Base-by-base conservation (phyloP, 2,329 filamentous ascomycete species). In the Aureobasidium uvarum region DNA sequence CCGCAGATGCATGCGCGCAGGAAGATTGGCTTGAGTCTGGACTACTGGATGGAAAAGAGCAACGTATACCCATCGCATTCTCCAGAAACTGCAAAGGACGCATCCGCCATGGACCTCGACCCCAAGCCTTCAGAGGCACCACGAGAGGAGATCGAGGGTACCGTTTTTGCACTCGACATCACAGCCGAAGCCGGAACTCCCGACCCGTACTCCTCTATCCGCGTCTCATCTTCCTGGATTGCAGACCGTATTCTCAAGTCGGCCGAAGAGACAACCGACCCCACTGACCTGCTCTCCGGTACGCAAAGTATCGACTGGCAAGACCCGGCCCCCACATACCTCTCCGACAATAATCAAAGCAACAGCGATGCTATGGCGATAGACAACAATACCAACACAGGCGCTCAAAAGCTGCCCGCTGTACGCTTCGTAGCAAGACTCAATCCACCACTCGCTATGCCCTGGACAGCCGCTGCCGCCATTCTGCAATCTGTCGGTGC, bases 371-470 rank as follows among this genome's bases (percentile, higher is more conserved):
- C 81, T 11, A 85, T 87, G 76, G 81, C 84, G 50, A 75, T 85
- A 58, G 78, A 86, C 39, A 80, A 82, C n/a, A 79, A 66, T 70
- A n/a, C 60, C n/a, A 52, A 36, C 13, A n/a, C 46, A 13, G 79
- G 81, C 1, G 33, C 23, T 5, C 69, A 72, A 45, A 86, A 86
- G 67, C 80, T 89, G 5, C 89, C 89, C 4, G 86, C 91, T 62
- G 86, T 91, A 66, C 85, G 88, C 69, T 95, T 95, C 74, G 84
- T 88, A 50, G 90, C 89, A 2, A 85, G 84, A 13, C 87, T 95
- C 62, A 85, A 91, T 65, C 91, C 91, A 1, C 89, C 91, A 0
- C 77, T 96, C 11, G 82, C 89, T 14, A 81, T 95, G 5, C 88
- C 91, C 0, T 83, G 86, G 52, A 80, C 80, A 41, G 82, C 88